phyloP scores from a whole-genome alignment of 331 rosid genomes.

The Phaseolus coccineus region DNA sequence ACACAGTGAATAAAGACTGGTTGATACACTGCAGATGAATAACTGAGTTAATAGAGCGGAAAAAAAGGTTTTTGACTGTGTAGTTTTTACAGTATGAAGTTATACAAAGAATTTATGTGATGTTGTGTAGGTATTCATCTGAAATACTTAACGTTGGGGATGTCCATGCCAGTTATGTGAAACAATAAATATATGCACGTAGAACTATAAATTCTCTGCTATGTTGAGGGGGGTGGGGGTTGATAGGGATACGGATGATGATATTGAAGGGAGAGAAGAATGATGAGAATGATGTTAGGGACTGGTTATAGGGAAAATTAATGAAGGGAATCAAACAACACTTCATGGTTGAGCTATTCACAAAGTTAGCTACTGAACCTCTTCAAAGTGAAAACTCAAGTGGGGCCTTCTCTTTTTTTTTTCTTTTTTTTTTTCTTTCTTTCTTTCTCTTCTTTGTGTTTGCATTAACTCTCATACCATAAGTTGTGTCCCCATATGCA shows the following conservation, averaged over 20 bases:
- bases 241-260: conserved; percentile 20
- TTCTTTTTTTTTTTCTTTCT: neutral
- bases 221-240: conserved; percentile 12
- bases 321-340: conserved; percentile 41
- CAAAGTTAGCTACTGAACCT: conserved; percentile 35
- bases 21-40: neutral
- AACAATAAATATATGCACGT: conserved; percentile 24
- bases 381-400: conserved; percentile 41
- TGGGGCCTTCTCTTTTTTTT: conserved; percentile 43
- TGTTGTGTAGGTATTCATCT: conserved; percentile 5
- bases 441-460: neutral
- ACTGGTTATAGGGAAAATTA: conserved; percentile 23
- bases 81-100: neutral
- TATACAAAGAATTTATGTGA: neutral
- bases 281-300: conserved; percentile 39
- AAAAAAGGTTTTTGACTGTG: neutral
- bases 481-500: conserved; percentile 34
- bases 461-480: conserved; percentile 44
- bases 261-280: conserved; percentile 13
- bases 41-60: neutral
- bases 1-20: neutral
- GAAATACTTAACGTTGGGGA: conserved; percentile 8
- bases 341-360: conserved; percentile 37
- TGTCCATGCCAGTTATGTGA: conserved; percentile 35
- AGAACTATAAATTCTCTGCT: conserved; percentile 42